Evolutionary conservation across 2,329 filamentous ascomycete species (phyloP), one percentile per base, ranked within the genome.

Genomic region (Trichoderma cornu-damae): DNA sequence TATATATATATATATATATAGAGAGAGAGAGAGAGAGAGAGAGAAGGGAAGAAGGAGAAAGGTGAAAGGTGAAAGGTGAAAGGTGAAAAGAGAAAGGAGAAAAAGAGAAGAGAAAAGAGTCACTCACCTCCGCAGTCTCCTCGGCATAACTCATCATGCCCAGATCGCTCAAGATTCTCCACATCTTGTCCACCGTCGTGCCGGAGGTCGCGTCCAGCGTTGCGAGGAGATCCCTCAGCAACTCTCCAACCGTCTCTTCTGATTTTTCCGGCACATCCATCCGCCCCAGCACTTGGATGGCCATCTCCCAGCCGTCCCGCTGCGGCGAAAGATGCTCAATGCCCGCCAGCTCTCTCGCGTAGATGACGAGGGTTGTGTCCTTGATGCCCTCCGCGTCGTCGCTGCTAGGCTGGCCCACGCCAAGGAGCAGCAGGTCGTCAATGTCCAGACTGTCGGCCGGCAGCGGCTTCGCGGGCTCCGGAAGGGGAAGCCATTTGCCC

Each of bases 231-330:
- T 87, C 82, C 42, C 77, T 73, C 53, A 96, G 78, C 60, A 96
- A 75, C 59, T 87, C 82, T 38, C 85, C 81, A 9, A 96, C 88
- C 59, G 86, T 86, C 62, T 87, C 82, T 67, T 89, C 86, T 6
- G 89, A 89, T 49, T 83, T 81, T 48, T 83, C 78, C 0, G 81
- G 77, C 59, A 91, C 85, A 67, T 96, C 88, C 68, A 97, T 81
- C 54, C 93, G 84, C 8, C 88, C 89, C 44, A 96, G 78, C 9
- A 96, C 82, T 59, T 90, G 84, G 42, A 96, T 85, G 0, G 91
- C 88, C 67, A 96, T 75, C 73, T 96, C 90, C 93, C 93, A 97
- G 7, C 93, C 92, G 64, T 92, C 86, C 35, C 80, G 77, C 12
- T 72, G 67, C 3, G 73, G 65, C 1, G 73, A 73, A 46, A 84